Evolutionary conservation across 2,329 filamentous ascomycete genomes (phyloP).

Genomic region (Pseudogymnoascus sp.): DNA sequence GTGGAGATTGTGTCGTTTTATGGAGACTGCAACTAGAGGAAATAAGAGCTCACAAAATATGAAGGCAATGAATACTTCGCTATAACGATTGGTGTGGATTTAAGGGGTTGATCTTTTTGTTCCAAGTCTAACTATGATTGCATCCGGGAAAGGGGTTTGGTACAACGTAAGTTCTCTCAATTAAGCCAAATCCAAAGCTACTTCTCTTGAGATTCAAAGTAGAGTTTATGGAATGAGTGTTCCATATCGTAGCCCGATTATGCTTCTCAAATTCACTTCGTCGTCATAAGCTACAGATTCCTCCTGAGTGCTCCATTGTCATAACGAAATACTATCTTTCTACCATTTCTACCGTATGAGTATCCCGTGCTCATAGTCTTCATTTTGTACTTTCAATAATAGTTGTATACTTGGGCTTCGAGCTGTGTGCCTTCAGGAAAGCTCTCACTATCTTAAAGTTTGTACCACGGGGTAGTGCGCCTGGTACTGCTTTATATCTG

Average conservation of each 20-base stretch:
- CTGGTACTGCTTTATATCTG: background rate
- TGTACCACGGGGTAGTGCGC: background rate
- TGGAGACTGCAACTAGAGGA: slow-evolving; percentile 4
- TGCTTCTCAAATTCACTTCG: background rate
- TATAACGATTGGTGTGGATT: background rate
- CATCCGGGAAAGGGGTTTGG: background rate
- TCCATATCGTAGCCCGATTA: background rate
- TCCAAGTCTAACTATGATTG: background rate
- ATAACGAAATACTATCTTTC: background rate
- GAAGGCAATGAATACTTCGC: background rate
- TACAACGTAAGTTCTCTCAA: background rate
- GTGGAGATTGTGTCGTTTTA: background rate
- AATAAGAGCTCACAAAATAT: slow-evolving; percentile 5
- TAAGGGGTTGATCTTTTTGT: background rate
- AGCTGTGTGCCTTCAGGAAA: background rate
- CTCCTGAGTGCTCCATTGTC: background rate
- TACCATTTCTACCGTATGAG: background rate
- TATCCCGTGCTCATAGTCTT: background rate
- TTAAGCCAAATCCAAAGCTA: background rate
- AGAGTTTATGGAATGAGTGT: background rate
- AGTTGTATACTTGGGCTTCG: background rate
- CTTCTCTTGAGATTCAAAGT: background rate
- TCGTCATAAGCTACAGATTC: background rate
- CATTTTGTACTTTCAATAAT: background rate
- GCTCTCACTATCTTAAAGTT: background rate